Percentiles rank a stretch among this genome's conserved stretches.
These are phyloP conservation scores for Coniferiporia weirii DNA, from an alignment of 1,284 basidiomycete genomes.

Conservation along the genomic window DNA sequence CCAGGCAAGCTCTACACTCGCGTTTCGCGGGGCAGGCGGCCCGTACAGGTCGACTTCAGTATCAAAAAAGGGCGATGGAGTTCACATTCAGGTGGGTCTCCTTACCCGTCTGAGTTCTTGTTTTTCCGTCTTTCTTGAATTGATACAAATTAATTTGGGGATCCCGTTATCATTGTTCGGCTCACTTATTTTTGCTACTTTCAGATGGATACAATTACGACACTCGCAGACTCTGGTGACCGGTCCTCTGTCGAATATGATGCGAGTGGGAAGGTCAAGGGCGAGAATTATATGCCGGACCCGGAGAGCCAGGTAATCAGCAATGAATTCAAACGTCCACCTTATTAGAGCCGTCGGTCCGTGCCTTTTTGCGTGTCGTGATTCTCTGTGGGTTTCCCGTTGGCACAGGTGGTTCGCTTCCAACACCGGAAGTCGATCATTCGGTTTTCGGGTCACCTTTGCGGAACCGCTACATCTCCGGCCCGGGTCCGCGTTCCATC, in stretches of 20 bases:
- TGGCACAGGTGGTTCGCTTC: too few relatives aligned
- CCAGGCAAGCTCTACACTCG: constrained; percentile 17
- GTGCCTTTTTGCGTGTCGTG: too few relatives aligned
- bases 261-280: constrained; percentile 15
- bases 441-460: too few relatives aligned
- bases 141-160: neutral
- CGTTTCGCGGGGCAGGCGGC: constrained; percentile 16
- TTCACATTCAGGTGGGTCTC: constrained; percentile 17
- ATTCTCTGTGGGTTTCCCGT: too few relatives aligned
- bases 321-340: constrained; percentile 19
- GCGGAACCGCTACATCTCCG: neutral
- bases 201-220: constrained; percentile 19
- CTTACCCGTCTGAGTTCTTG: neutral
- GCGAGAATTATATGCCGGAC: constrained; percentile 14
- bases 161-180: neutral
- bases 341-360: constrained; percentile 7
- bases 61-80: constrained; percentile 16
- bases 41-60: constrained; percentile 6
- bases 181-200: neutral
- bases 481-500: neutral
- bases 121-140: neutral
- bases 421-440: too few relatives aligned
- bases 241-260: constrained; percentile 18
- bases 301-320: constrained; percentile 19
- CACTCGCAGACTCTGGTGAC: constrained; percentile 15